Base-by-base conservation (phyloP, 306 rosid species). In the Begonia peltatifolia region DNA sequence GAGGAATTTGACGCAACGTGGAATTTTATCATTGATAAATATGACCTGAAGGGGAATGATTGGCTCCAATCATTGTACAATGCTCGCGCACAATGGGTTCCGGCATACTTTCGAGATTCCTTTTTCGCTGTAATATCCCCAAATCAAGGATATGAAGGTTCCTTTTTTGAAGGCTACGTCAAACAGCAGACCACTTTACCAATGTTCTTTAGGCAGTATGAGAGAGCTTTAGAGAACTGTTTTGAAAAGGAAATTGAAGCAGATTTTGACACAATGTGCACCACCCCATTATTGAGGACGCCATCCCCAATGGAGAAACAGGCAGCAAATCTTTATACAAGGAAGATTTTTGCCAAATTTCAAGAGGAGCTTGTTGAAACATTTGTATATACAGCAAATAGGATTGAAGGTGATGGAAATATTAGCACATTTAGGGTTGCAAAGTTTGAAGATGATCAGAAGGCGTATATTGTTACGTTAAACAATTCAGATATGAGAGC, bases 281-380 rank as follows among this genome's bases (percentile, higher is more conserved):
- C 83, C 16, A 66, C 71, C 5, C 94, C 94, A 12, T 68, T 79
- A 20, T 66, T 87, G 71, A 84, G 80, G 69, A 87, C 96, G 42
- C 94, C 96, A 56, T 87, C 96, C 23, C 96, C 96, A 38, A 87
- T 87, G 96, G 96, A 87, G 68, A 79, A 87, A 62, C 96, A 87
- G 71, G 94, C 84, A 55, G 94, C 96, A 54, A 69, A 73, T 74
- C 92, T 79, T 47, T 87, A 81, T 69, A 87, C 96, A 10, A 78
- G 87, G 67, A 87, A 74, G 62, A 61, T 87, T 53, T 87, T 87
- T 72, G 65, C 83, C 3, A 76, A 84, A 68, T 87, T 87, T 71
- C 94, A 87, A 60, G 96, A 87, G 55, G 96, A 87, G 71, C 82
- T 87, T 54, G 96, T 87, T 58, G 96, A 87, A 71, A 87, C 96